These are phyloP conservation scores for Candida fluviatilis DNA, from an alignment of 805 yeast genomes.

Conservation along the genomic window DNA sequence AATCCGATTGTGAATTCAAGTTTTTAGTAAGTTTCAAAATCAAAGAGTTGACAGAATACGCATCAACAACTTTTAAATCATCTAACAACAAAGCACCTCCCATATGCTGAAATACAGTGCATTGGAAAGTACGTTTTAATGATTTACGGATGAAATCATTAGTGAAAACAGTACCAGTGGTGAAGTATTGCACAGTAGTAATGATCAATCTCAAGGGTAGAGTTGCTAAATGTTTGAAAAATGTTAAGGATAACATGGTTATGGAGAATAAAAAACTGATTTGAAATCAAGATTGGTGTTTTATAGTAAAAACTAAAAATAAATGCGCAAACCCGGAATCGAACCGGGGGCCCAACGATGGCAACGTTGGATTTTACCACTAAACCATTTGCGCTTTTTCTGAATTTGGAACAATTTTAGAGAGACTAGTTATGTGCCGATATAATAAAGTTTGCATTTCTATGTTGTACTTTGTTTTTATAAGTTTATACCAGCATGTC, in stretches of 20 bases:
- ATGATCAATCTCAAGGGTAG: neutral
- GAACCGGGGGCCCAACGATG: constrained; percentile 21
- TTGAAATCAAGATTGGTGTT: neutral
- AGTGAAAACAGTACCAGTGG: neutral
- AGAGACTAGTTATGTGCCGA: too few species aligned
- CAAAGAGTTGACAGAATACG: neutral
- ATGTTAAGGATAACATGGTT: neutral
- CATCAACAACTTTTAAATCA: neutral
- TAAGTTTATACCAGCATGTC: too few species aligned
- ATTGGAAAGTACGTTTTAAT: neutral
- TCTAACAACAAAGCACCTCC: neutral
- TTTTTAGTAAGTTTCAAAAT: neutral
- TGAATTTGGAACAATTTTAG: neutral
- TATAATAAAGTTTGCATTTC: too few species aligned
- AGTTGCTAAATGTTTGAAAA: neutral
- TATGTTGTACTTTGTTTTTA: too few species aligned
- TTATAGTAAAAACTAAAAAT: constrained; percentile 1
- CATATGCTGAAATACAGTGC: neutral
- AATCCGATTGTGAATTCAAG: neutral
- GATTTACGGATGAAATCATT: neutral
- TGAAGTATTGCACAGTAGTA: neutral
- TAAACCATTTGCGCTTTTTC: constrained; percentile 15
- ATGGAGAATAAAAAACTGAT: too few species aligned
- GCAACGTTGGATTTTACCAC: constrained; percentile 20
- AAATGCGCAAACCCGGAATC: constrained; percentile 18